Evolutionary conservation across 2,329 filamentous ascomycete species (phyloP).

Genomic region (Aspergillus vadensis): DNA sequence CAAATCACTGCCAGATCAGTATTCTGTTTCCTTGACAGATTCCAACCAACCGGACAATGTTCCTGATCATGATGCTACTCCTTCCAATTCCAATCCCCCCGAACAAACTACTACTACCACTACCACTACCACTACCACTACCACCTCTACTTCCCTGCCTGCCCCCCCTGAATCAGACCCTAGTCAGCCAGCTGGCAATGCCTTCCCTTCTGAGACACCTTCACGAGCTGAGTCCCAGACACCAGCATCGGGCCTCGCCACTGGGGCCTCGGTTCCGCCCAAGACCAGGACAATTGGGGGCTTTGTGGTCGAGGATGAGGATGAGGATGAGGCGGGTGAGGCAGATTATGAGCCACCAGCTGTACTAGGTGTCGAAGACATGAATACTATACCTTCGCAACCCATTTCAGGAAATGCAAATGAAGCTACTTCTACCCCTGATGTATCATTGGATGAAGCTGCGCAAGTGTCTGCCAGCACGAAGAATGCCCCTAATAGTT

Average conservation of each 20-base stretch:
- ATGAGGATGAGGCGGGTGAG: conserved; percentile 56
- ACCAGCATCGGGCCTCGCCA: conserved; percentile 33
- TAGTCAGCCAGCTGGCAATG: conserved; percentile 31
- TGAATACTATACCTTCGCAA: conserved; percentile 53
- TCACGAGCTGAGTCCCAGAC: conserved; percentile 39
- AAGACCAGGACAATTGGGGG: conserved; percentile 60
- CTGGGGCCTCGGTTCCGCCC: conserved; percentile 37
- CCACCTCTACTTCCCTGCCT: conserved; percentile 13
- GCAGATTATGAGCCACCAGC: conserved; percentile 57
- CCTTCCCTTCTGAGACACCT: conserved; percentile 35
- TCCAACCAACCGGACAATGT: conserved; percentile 33
- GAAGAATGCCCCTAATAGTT: conserved; percentile 54
- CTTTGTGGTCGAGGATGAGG: conserved; percentile 65
- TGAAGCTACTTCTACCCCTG: conserved; percentile 57
- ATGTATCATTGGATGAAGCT: conserved; percentile 64
- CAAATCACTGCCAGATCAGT: conserved; percentile 49
- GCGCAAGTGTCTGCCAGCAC: conserved; percentile 51
- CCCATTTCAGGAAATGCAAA: conserved; percentile 59
- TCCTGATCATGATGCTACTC: conserved; percentile 29
- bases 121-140: neutral
- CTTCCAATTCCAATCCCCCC: conserved; percentile 26
- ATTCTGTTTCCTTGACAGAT: conserved; percentile 36
- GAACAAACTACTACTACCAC: conserved; percentile 15
- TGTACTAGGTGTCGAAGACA: conserved; percentile 53
- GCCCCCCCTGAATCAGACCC: conserved; percentile 30